phyloP scores from a whole-genome alignment of 2,329 filamentous ascomycete genomes.

The Epichloe uncinata region DNA sequence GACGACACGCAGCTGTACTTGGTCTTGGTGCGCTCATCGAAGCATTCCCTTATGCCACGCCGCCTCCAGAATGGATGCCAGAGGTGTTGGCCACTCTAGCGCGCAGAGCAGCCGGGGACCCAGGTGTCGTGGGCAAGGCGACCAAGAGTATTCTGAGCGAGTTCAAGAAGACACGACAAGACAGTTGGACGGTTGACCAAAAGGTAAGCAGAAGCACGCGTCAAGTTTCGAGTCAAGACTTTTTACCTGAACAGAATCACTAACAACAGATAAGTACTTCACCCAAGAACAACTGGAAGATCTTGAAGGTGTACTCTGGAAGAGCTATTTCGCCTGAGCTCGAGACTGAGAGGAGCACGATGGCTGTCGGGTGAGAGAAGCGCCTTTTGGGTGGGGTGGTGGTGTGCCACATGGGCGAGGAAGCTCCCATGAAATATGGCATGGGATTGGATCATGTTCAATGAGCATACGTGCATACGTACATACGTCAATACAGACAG shows the following conservation, averaged over 20 bases:
- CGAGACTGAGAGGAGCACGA: not conserved
- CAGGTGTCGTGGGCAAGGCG: constrained; percentile 86
- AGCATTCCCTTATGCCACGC: constrained; percentile 91
- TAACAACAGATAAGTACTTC: constrained; percentile 46
- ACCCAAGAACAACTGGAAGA: constrained; percentile 88
- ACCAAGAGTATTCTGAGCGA: constrained; percentile 90
- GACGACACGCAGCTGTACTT: constrained; percentile 79
- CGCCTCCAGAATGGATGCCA: constrained; percentile 87
- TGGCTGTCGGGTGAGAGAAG: not conserved
- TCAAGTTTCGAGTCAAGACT: not conserved
- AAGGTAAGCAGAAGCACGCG: constrained; percentile 51
- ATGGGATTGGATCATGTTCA: no score
- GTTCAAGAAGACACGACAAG: constrained; percentile 98
- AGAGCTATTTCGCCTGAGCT: constrained; percentile 87
- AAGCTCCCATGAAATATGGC: not conserved
- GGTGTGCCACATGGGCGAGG: not conserved
- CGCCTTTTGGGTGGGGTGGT: no score
- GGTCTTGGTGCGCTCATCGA: constrained; percentile 84
- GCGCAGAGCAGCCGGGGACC: constrained; percentile 71
- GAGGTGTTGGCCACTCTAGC: constrained; percentile 80
- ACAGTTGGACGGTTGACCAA: constrained; percentile 96
- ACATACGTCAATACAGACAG: no score
- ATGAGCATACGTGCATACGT: no score
- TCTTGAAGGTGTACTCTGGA: constrained; percentile 92
- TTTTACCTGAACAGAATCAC: constrained; percentile 14